phyloP scores from a whole-genome alignment of 352 stramenopile species.

The Thraustochytrium sp. region DNA sequence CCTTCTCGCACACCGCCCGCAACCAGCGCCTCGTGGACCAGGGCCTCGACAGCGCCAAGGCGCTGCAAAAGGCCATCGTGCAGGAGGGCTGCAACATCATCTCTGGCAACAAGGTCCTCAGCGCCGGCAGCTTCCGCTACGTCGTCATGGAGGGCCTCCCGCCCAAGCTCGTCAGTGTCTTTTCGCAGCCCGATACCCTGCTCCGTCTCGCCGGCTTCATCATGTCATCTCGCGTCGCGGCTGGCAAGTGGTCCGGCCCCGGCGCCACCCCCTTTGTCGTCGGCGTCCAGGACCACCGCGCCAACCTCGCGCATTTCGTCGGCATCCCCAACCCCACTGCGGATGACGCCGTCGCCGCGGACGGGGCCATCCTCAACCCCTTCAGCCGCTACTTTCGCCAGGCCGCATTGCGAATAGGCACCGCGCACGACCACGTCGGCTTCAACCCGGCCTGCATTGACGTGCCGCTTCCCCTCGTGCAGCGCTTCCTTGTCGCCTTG shows the following conservation, averaged over 20 bases:
- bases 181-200: conserved; percentile 27
- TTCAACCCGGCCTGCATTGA: background rate
- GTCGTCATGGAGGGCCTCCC: conserved; percentile 25
- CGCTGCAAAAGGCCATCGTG: conserved; percentile 86
- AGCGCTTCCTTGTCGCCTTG: conserved; percentile 30
- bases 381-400: conserved; percentile 32
- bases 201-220: background rate
- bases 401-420: background rate
- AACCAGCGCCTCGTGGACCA: conserved; percentile 70
- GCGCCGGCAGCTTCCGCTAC: conserved; percentile 27
- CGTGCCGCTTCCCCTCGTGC: background rate
- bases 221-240: background rate
- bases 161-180: conserved; percentile 39
- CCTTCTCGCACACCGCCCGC: conserved; percentile 58
- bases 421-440: background rate
- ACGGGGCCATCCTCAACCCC: too few relatives aligned
- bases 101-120: background rate
- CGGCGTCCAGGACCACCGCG: background rate
- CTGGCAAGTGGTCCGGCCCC: background rate
- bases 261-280: conserved; percentile 23
- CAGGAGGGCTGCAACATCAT: conserved; percentile 59
- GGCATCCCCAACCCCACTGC: background rate
- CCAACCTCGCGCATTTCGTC: conserved; percentile 15
- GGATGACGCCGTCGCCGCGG: background rate
- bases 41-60: conserved; percentile 88